These are phyloP conservation scores for Cymodocea nodosa DNA, from an alignment of 116 monocot genomes.

Conservation along the genomic window DNA sequence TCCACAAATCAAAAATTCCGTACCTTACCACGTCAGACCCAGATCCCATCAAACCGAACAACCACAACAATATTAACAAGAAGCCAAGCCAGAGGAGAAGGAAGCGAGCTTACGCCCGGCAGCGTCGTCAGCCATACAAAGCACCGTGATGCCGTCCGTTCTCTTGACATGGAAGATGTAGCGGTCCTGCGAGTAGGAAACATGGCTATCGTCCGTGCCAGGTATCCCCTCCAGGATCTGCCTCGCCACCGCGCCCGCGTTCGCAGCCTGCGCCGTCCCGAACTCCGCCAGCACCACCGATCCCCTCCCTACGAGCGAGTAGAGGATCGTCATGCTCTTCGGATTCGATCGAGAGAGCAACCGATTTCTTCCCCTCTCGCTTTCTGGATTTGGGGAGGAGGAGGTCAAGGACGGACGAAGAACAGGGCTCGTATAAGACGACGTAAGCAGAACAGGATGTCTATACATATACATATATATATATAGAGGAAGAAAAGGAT, in stretches of 20 bases:
- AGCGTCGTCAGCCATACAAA: slow-evolving; percentile 91
- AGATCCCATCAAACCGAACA: neutral
- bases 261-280: slow-evolving; percentile 25
- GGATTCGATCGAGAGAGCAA: too few species aligned
- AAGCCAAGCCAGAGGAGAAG: neutral
- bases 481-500: too few species aligned
- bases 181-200: slow-evolving; percentile 93
- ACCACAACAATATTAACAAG: neutral
- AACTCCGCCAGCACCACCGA: slow-evolving; percentile 82
- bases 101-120: slow-evolving; percentile 54
- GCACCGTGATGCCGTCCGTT: slow-evolving; percentile 94
- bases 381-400: too few species aligned
- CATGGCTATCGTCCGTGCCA: slow-evolving; percentile 66
- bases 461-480: too few species aligned
- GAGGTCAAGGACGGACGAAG: too few species aligned
- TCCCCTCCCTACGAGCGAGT: slow-evolving; percentile 71
- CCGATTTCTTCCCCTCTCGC: too few species aligned
- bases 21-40: neutral
- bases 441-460: too few species aligned
- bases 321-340: slow-evolving; percentile 50
- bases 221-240: slow-evolving; percentile 86
- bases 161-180: slow-evolving; percentile 92
- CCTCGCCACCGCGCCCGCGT: slow-evolving; percentile 52
- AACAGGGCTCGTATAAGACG: too few species aligned
- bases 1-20: too few species aligned